These are phyloP conservation scores for Sclerotiophoma versabilis DNA, from an alignment of 2,329 filamentous ascomycete genomes.

Conservation along the genomic window DNA sequence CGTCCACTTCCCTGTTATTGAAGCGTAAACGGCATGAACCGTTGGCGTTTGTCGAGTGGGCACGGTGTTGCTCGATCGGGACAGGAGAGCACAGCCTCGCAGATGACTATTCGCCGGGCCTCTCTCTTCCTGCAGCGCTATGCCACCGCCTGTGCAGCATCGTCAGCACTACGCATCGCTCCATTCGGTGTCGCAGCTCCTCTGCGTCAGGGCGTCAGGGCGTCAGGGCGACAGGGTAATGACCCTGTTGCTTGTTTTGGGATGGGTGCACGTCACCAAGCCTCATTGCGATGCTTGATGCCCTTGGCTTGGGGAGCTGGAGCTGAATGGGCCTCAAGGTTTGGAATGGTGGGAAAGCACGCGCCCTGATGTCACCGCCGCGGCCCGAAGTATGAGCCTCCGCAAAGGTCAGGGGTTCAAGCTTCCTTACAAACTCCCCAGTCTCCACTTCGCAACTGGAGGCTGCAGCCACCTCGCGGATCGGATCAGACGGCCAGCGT, in stretches of 20 bases:
- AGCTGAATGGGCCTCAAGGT: constrained; percentile 22
- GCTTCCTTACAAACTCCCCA: constrained; percentile 4
- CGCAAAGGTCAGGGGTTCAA: constrained; percentile 13
- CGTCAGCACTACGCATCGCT: constrained; percentile 1
- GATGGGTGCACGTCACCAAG: constrained; percentile 37
- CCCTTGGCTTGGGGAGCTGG: constrained; percentile 32
- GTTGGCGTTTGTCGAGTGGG: constrained; percentile 14
- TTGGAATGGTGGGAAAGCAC: too few species aligned
- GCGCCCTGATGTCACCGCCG: constrained; percentile 31
- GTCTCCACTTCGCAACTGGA: constrained; percentile 14
- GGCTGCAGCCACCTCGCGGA: constrained; percentile 13
- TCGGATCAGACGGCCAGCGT: constrained; percentile 20
- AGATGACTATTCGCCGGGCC: constrained; percentile 11
- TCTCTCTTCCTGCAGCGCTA: constrained; percentile 2
- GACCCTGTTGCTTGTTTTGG: constrained; percentile 10
- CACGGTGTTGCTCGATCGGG: constrained; percentile 14
- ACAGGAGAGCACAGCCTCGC: constrained; percentile 15
- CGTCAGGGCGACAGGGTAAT: background rate
- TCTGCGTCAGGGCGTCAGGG: background rate
- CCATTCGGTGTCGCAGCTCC: constrained; percentile 8
- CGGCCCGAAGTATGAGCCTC: constrained; percentile 10
- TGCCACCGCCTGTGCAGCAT: constrained; percentile 11
- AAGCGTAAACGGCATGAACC: constrained; percentile 11
- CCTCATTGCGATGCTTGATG: constrained; percentile 34
- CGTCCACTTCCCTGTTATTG: constrained; percentile 31